Percentiles rank a stretch among this genome's conserved stretches.
phyloP scores from a whole-genome alignment of 306 rosid species.

The Gynostemma pentaphyllum region DNA sequence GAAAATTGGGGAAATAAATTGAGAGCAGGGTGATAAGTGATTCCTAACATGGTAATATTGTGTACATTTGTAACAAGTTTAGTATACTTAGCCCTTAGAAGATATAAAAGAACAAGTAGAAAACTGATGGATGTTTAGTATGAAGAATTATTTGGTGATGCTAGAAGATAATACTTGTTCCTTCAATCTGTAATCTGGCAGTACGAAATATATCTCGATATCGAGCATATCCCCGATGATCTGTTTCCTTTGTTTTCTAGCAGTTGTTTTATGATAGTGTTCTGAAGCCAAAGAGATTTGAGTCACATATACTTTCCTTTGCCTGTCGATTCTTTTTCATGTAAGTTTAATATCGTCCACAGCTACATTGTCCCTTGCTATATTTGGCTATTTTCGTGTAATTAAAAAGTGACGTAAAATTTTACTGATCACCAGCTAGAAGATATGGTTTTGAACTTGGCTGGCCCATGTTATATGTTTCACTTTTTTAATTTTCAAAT shows the following conservation, averaged over 20 bases:
- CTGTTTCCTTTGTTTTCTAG: slow-evolving; percentile 26
- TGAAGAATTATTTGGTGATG: neutral
- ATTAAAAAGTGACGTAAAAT: slow-evolving; percentile 18
- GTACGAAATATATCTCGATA: neutral
- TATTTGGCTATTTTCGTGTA: slow-evolving; percentile 15
- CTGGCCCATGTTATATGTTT: slow-evolving; percentile 12
- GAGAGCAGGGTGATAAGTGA: neutral
- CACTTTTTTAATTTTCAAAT: neutral
- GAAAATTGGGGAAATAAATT: no score
- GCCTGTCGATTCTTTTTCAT: slow-evolving; percentile 14
- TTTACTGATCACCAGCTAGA: slow-evolving; percentile 24
- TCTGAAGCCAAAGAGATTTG: slow-evolving; percentile 9
- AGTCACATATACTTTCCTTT: slow-evolving; percentile 4
- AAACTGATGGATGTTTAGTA: neutral
- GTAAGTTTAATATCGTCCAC: slow-evolving; percentile 19
- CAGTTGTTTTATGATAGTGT: slow-evolving; percentile 17
- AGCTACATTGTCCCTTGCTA: slow-evolving; percentile 22
- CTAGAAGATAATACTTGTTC: neutral
- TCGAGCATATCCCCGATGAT: slow-evolving; percentile 22
- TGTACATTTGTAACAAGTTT: neutral
- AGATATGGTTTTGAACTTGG: slow-evolving; percentile 9
- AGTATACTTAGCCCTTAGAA: neutral
- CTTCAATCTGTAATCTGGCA: slow-evolving; percentile 1
- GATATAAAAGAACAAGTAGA: neutral
- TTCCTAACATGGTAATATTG: neutral